Evolutionary conservation across 129 eudicot species (phyloP), one percentile per base, ranked within the genome.

Genomic region (Lonicera japonica): DNA sequence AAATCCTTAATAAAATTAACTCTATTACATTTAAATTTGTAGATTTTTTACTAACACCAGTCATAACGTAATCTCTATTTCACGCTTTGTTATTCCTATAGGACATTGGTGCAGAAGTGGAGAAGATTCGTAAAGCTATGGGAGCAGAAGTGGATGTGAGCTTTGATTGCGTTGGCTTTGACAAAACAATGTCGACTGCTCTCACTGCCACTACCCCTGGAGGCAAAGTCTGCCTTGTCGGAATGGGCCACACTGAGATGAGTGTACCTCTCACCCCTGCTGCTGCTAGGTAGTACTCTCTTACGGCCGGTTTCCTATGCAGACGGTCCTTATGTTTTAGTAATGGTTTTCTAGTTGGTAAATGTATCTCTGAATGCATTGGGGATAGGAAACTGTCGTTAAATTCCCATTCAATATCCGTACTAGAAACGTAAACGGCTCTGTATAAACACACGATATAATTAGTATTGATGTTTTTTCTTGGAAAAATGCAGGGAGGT

Each of bases 101-200:
- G 92, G 87, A 85, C 51, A 66, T 78, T 25, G 64, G 60, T 1
- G 70, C 19, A 5, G 92, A 85, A 69, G 82, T 85, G 56, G 76
- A 58, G 46, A 56, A 58, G 56, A 85, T 85, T 66, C 77, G 72
- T 29, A 78, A 85, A 64, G 80, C 82, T 64, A 81, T 85, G 92
- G 76, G 69, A 50, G 72, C 65, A 10, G 83, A 60, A 43, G 80
- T 85, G 24, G 85, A 85, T 70, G 85, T 85, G 59, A 85, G 76
- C 45, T 81, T 85, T 60, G 92, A 85, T 59, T 85, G 92, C 60
- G 87, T 82, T 13, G 92, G 92, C n/a, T 85, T 85, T 71, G 75
- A 66, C 75, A 85, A 85, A 73, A 85, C 92, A 45, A 80, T 85
- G 87, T 61, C 92, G 5, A 85, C 92, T 0, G 85, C 92, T 34